Conservation (phyloP, 352 stramenopile species). For the Globisporangium viniferum region DNA sequence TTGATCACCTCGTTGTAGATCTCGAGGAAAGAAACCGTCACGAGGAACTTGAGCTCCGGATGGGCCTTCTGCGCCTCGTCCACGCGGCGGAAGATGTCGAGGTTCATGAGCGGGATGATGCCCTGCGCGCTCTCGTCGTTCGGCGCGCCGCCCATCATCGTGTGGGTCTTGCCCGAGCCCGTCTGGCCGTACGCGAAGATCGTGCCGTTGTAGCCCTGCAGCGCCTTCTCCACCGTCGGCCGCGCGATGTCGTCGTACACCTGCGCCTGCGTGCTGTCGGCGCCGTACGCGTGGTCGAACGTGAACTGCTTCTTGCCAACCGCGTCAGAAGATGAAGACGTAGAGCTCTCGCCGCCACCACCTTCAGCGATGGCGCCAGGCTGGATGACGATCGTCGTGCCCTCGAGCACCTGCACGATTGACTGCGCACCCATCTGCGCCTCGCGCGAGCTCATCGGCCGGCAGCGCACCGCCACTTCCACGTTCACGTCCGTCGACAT, state of each 20-base stretch:
- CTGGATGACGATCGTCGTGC: slow-evolving; percentile 55
- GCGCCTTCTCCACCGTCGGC: slow-evolving; percentile 73
- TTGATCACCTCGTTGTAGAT: slow-evolving; percentile 96
- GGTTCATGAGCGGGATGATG: slow-evolving; percentile 90
- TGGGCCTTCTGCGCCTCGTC: slow-evolving; percentile 26
- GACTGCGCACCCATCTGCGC: slow-evolving; percentile 41
- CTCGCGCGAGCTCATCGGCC: slow-evolving; percentile 85
- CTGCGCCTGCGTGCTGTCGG: slow-evolving; percentile 64
- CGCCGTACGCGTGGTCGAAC: slow-evolving; percentile 83
- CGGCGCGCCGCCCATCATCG: slow-evolving; percentile 69
- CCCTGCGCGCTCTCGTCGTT: slow-evolving; percentile 46
- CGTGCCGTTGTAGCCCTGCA: slow-evolving; percentile 80
- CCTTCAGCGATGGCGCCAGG: slow-evolving; percentile 13
- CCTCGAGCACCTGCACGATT: slow-evolving; percentile 62
- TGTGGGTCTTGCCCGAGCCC: slow-evolving; percentile 85
- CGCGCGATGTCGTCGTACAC: slow-evolving; percentile 79
- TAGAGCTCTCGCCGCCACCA: neutral
- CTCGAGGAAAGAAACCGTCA: slow-evolving; percentile 93
- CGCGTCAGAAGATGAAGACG: neutral
- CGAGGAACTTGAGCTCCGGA: slow-evolving; percentile 70
- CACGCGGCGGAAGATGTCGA: slow-evolving; percentile 75
- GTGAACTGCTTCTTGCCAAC: slow-evolving; percentile 61
- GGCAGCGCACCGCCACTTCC: slow-evolving; percentile 86
- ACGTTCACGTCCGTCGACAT: slow-evolving; percentile 86
- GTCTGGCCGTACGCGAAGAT: slow-evolving; percentile 80